These are phyloP conservation scores for Logfia minima DNA, from an alignment of 129 eudicot genomes.

Conservation along the genomic window DNA sequence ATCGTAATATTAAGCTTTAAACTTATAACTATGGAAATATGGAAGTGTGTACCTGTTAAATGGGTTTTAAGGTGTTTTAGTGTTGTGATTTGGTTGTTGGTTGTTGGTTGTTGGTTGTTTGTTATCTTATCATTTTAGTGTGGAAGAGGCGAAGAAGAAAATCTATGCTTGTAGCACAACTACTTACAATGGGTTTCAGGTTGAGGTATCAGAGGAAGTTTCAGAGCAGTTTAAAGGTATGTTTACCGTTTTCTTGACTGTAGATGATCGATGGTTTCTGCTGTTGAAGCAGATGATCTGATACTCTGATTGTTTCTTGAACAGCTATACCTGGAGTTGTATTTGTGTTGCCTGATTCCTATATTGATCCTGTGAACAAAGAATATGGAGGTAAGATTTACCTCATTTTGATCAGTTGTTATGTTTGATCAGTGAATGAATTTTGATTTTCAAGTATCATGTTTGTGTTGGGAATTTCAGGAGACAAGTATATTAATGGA, in stretches of 20 bases:
- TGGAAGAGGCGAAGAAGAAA: constrained; percentile 92
- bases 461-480: constrained; percentile 36
- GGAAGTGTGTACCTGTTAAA: neutral
- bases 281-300: neutral
- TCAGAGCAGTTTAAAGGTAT: constrained; percentile 75
- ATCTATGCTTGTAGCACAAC: constrained; percentile 97
- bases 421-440: neutral
- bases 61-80: neutral
- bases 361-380: constrained; percentile 91
- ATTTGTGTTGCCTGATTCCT: constrained; percentile 91
- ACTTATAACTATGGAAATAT: neutral
- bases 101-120: neutral
- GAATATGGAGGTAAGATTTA: constrained; percentile 79
- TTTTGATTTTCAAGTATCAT: neutral
- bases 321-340: constrained; percentile 82
- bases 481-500: constrained; percentile 94
- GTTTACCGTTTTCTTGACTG: neutral
- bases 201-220: constrained; percentile 71
- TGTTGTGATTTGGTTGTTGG: neutral
- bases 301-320: neutral
- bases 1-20: neutral
- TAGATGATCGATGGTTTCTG: neutral
- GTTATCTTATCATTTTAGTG: constrained; percentile 40
- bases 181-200: constrained; percentile 80
- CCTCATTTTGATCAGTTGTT: neutral